Evolutionary conservation across 2,329 filamentous ascomycete species (phyloP), one percentile per base, ranked within the genome.

Genomic region (Diaporthe sp.): DNA sequence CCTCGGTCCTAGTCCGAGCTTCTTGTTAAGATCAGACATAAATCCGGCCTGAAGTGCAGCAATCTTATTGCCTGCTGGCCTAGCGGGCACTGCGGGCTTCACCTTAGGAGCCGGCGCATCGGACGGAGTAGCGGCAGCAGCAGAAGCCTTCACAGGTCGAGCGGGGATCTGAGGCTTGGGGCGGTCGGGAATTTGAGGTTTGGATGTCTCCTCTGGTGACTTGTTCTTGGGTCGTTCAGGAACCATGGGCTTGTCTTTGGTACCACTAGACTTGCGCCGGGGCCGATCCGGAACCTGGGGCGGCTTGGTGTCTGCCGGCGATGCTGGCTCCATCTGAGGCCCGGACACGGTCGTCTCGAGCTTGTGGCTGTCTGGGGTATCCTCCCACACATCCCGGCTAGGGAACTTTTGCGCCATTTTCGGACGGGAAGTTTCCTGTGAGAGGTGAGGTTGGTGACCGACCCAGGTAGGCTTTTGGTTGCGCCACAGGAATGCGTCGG

Each of bases 321-420:
- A 83, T 38, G 81, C 82, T 33, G 83, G 84, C 76, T 89, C 86
- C 38, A 88, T 85, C 72, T 89, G 90, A 38, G 85, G 89, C 33
- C 82, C 87, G 55, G 83, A 87, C 67, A 97, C 92, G 0, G 93
- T 96, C 0, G 96, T 94, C 80, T 95, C 92, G 28, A 97, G 89
- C 77, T 93, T 89, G 74, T 94, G 89, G 80, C 94, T 96, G 79
- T 97, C 95, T 1, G 96, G 96, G 0, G 91, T 92, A 82, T 98
- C 96, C 85, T 98, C 96, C 96, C 96, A 98, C 55, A 98, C 92
- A 83, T 98, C 96, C 72, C 92, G 92, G 82, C 96, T 98, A 0
- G 96, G 96, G 82, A 98, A 98, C 17, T 95, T 91, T 69, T 92
- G 92, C 74, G 91, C 87, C 78, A 89, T 81, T 22, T 86, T 86